Percentiles rank a stretch among this genome's conserved stretches.
These are phyloP conservation scores for Gentiana dahurica DNA, from an alignment of 257 asterid genomes.

Conservation along the genomic window DNA sequence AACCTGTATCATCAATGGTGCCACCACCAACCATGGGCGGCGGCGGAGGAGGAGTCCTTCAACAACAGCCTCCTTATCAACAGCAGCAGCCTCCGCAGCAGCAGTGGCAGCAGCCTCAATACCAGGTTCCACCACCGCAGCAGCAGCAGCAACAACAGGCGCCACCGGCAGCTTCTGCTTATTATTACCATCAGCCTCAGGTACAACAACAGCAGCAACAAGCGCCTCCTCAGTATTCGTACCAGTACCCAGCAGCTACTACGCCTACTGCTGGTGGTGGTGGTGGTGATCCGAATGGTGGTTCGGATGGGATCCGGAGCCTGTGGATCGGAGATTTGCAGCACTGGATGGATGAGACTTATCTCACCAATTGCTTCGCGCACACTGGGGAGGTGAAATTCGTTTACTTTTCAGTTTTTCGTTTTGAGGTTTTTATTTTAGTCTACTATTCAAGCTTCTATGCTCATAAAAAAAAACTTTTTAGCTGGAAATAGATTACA, in stretches of 20 bases:
- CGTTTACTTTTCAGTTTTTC: not conserved
- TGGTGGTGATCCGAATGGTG: slow-evolving; percentile 20
- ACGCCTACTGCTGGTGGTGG: not conserved
- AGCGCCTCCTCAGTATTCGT: slow-evolving; percentile 21
- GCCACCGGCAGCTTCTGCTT: slow-evolving; percentile 28
- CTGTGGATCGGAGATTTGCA: slow-evolving; percentile 98
- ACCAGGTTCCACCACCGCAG: slow-evolving; percentile 57
- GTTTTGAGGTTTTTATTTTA: not conserved
- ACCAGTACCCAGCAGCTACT: slow-evolving; percentile 27
- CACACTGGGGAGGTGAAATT: slow-evolving; percentile 56
- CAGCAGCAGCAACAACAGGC: slow-evolving; percentile 37
- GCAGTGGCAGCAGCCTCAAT: slow-evolving; percentile 39
- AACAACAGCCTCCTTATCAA: slow-evolving; percentile 36
- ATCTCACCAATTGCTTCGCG: slow-evolving; percentile 43
- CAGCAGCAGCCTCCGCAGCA: slow-evolving; percentile 40
- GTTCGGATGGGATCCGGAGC: slow-evolving; percentile 63
- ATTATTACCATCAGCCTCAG: slow-evolving; percentile 51
- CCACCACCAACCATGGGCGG: slow-evolving; percentile 34
- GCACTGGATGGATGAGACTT: slow-evolving; percentile 88
- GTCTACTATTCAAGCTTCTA: not conserved
- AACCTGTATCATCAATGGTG: slow-evolving; percentile 44
- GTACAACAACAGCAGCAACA: slow-evolving; percentile 29
- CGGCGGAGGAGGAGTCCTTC: slow-evolving; percentile 21
- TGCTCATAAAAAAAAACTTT: too few species aligned
- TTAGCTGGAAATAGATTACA: too few species aligned